Evolutionary conservation across 768 basidiomycete species (phyloP).

Genomic region (Pulveroboletus sp.): DNA sequence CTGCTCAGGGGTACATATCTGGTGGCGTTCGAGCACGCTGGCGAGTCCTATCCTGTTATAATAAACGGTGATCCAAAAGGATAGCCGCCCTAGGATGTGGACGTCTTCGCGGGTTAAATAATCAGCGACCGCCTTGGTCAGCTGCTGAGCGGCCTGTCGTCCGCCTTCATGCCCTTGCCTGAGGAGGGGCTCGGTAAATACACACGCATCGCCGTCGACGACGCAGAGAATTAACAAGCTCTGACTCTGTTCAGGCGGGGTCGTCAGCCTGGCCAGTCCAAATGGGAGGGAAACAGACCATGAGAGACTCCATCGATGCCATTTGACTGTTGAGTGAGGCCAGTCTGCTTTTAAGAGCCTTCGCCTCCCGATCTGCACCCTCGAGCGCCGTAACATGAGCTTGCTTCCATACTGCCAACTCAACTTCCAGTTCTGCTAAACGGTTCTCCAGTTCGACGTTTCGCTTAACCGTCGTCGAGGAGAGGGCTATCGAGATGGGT

Average conservation of each 20-base stretch:
- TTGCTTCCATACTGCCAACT: slow-evolving; percentile 67
- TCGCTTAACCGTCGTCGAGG: slow-evolving; percentile 57
- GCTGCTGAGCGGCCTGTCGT: slow-evolving; percentile 51
- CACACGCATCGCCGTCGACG: slow-evolving; percentile 66
- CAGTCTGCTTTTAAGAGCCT: slow-evolving; percentile 65
- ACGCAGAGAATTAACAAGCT: slow-evolving; percentile 69
- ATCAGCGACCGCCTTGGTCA: slow-evolving; percentile 67
- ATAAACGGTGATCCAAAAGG: slow-evolving; percentile 74
- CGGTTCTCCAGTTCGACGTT: slow-evolving; percentile 62
- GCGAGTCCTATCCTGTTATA: slow-evolving; percentile 58
- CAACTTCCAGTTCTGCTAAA: slow-evolving; percentile 64
- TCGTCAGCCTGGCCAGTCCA: background rate
- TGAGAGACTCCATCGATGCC: slow-evolving; percentile 52
- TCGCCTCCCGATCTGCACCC: slow-evolving; percentile 56
- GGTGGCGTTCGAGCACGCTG: slow-evolving; percentile 46
- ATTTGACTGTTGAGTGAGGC: slow-evolving; percentile 63
- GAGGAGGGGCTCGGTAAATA: slow-evolving; percentile 60
- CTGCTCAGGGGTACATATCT: slow-evolving; percentile 60
- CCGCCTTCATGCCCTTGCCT: slow-evolving; percentile 65
- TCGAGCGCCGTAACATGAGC: slow-evolving; percentile 63
- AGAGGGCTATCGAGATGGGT: slow-evolving; percentile 47
- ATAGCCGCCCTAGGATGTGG: slow-evolving; percentile 58
- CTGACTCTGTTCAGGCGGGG: slow-evolving; percentile 43
- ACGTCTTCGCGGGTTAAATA: slow-evolving; percentile 61
- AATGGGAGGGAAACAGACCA: slow-evolving; percentile 22